phyloP scores from a whole-genome alignment of 495 filamentous ascomycete genomes.

The Pseudomonodictys pantanalensis region DNA sequence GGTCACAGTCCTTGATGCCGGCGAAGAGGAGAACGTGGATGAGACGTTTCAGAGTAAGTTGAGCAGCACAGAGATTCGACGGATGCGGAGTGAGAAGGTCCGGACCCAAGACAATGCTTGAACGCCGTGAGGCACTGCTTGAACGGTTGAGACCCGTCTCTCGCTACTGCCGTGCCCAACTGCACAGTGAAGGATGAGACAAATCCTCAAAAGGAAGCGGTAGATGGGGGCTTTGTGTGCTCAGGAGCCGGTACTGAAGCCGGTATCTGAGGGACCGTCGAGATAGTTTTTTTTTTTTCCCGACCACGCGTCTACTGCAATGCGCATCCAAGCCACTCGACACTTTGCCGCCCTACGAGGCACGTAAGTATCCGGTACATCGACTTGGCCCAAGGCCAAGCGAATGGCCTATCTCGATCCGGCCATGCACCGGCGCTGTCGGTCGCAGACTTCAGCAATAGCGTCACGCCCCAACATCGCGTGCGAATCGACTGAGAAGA shows the following conservation, averaged over 20 bases:
- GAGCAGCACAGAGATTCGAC: constrained; percentile 70
- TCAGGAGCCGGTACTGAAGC: too few species aligned
- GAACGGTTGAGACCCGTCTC: background rate
- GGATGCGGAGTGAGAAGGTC: constrained; percentile 42
- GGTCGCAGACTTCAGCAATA: too few species aligned
- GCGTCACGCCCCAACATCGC: constrained; percentile 13
- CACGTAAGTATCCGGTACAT: background rate
- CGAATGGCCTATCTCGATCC: background rate
- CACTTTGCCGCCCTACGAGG: background rate
- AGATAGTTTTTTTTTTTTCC: constrained; percentile 17
- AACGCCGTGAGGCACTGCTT: background rate
- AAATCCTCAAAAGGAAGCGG: background rate
- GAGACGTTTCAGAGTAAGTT: constrained; percentile 75
- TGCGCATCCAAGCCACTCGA: constrained; percentile 10
- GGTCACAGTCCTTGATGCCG: constrained; percentile 82
- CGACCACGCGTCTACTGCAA: background rate
- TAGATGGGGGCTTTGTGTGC: background rate
- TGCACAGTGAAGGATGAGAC: constrained; percentile 14
- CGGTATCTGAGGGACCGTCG: constrained; percentile 8
- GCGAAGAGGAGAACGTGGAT: constrained; percentile 52
- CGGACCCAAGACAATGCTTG: constrained; percentile 1
- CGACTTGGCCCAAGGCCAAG: background rate
- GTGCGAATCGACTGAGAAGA: constrained; percentile 8
- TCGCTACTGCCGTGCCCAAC: background rate
- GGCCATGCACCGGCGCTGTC: too few species aligned